Evolutionary conservation across 148 eudicot species (phyloP), one percentile per base, ranked within the genome.

Genomic region (Chenopodium suecicum): DNA sequence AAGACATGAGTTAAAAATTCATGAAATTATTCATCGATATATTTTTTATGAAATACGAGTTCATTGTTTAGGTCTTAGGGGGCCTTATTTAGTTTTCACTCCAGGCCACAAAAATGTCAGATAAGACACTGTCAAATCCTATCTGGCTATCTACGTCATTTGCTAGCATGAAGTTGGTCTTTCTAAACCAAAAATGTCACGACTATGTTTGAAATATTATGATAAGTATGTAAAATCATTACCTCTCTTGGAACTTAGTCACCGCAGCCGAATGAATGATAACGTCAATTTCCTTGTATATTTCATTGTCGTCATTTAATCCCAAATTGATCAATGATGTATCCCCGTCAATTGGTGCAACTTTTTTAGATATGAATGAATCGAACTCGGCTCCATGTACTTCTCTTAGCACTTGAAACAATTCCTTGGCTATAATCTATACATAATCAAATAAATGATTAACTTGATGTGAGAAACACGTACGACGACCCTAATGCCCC

Each of bases 161-260:
- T 27, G 29, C 29, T 27, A 27, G 29, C 29, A 27, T 27, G 29
- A 27, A 27, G 29, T 27, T 27, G 29, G 29, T 27, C 29, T 27
- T 27, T 27, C 29, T 27, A 27, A 27, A 27, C 29, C 1, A 27
- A 27, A 27, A 27, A 27, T 27, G 29, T 27, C 29, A 27, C 29
- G 29, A 27, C 29, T 27, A 27, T 27, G 29, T 27, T 27, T 27
- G 29, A 27, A 27, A 27, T 27, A 27, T 27, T 27, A 27, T 27
- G 29, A 27, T 27, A 27, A 27, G 29, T 27, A 27, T 27, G 29
- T 27, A 27, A 27, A 27, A 27, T 27, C 29, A 27, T 27, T 27
- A 27, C 94, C 94, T 87, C 80, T 91, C 94, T 77, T 85, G 85
- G 74, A 91, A 90, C 25, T 78, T 76, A 29, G 87, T 84, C 5